phyloP scores from a whole-genome alignment of 495 filamentous ascomycete species.

The Thermothielavioides terrestris region DNA sequence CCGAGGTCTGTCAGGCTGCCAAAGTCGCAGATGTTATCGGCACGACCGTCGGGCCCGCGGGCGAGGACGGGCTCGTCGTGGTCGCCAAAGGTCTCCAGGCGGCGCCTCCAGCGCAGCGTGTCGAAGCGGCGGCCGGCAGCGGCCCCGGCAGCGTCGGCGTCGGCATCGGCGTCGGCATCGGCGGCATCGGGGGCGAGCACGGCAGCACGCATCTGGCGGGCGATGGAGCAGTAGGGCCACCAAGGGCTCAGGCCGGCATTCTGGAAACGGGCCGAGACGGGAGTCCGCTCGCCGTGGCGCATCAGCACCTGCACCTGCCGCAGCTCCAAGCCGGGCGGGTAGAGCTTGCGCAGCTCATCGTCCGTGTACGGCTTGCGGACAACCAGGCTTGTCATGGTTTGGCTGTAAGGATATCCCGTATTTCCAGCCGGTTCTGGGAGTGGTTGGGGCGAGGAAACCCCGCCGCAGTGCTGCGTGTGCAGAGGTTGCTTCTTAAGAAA shows the following conservation, averaged over 20 bases:
- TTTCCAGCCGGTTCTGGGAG: background rate
- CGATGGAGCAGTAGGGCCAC: conserved; percentile 88
- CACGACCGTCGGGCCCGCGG: conserved; percentile 53
- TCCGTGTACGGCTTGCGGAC: conserved; percentile 69
- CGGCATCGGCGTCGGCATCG: conserved; percentile 35
- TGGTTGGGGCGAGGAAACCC: background rate
- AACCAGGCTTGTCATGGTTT: conserved; percentile 66
- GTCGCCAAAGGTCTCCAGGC: conserved; percentile 69
- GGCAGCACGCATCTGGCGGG: conserved; percentile 60
- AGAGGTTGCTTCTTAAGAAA: too few relatives aligned
- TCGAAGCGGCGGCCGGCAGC: conserved; percentile 39
- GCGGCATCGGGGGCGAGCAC: conserved; percentile 42
- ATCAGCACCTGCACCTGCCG: conserved; percentile 86
- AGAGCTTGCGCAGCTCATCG: conserved; percentile 73
- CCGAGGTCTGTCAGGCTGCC: conserved; percentile 86
- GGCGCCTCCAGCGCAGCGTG: conserved; percentile 65
- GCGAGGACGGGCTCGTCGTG: conserved; percentile 64
- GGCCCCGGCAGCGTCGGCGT: conserved; percentile 29
- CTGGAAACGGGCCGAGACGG: conserved; percentile 77
- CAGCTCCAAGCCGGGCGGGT: conserved; percentile 70
- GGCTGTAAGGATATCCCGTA: too few relatives aligned
- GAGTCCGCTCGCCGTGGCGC: conserved; percentile 84
- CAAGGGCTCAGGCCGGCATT: conserved; percentile 76
- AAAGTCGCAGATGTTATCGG: conserved; percentile 73
- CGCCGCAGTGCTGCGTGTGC: too few relatives aligned